phyloP scores from a whole-genome alignment of 129 eudicot species.

The Flaveria bidentis region DNA sequence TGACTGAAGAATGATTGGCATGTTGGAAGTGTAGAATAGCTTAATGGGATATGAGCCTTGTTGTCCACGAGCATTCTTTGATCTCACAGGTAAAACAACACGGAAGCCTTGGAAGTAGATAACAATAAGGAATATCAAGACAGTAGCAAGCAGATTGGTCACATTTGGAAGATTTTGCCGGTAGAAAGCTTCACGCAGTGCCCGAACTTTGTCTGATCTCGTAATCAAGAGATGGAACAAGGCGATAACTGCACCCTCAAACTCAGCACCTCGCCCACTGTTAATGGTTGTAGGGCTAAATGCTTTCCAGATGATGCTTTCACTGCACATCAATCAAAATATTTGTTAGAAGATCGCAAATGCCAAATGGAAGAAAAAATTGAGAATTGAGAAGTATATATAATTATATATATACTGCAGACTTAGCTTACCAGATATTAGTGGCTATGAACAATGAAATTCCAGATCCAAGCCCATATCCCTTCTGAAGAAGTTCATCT shows the following conservation, averaged over 20 bases:
- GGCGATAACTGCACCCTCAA: slow-evolving; percentile 89
- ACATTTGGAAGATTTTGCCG: slow-evolving; percentile 94
- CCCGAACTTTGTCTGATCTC: slow-evolving; percentile 56
- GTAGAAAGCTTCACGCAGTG: slow-evolving; percentile 83
- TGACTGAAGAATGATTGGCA: slow-evolving; percentile 88
- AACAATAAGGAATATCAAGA: slow-evolving; percentile 55
- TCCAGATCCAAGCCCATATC: slow-evolving; percentile 65
- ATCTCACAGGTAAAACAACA: slow-evolving; percentile 84
- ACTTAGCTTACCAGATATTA: slow-evolving; percentile 50
- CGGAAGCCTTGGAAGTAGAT: slow-evolving; percentile 78
- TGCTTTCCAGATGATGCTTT: slow-evolving; percentile 62
- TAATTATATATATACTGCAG: background rate
- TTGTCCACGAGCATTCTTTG: slow-evolving; percentile 89
- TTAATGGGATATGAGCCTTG: slow-evolving; percentile 89
- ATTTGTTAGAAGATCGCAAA: background rate
- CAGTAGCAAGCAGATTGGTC: slow-evolving; percentile 82
- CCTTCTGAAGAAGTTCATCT: slow-evolving; percentile 60
- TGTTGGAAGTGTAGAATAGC: slow-evolving; percentile 85
- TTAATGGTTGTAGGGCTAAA: slow-evolving; percentile 56
- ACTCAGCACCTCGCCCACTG: slow-evolving; percentile 59
- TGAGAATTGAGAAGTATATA: too few relatives aligned
- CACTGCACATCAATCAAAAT: slow-evolving; percentile 34
- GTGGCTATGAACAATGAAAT: slow-evolving; percentile 67
- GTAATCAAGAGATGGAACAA: slow-evolving; percentile 80
- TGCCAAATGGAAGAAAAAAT: too few relatives aligned